Base-by-base conservation (phyloP, 2,329 filamentous ascomycete species). In the Karstenula rhodostoma region DNA sequence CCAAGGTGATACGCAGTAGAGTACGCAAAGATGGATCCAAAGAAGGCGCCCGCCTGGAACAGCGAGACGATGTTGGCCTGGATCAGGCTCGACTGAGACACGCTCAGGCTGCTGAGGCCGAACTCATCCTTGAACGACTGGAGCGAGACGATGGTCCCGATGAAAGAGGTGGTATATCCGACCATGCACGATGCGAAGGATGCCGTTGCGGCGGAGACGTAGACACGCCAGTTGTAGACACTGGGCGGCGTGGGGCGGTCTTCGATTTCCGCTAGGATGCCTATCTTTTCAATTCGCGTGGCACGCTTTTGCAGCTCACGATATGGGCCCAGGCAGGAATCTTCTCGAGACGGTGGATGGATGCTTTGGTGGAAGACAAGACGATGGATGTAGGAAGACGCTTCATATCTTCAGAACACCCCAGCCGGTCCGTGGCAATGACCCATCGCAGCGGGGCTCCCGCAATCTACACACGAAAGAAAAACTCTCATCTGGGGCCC, bases 131-230 rank as follows among this genome's bases (percentile, higher is more conserved):
- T 37, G 49, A 52, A 52, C 19, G 49, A 52, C 13, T 37, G n/a
- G 22, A 40, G 49, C 8, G 49, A 37, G 10, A 37, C 32, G 3
- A 32, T 51, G 32, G 32, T 51, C 15, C 32, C 48, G 32, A 51
- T 51, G 32, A 51, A 37, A n/a, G 44, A 47, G n/a, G 48, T 51
- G n/a, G 48, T 51, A 22, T 51, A 37, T 6, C 29, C 32, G 48
- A 51, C 40, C 48, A 51, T 37, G n/a, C 48, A 51, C 22, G 48
- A 51, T 37, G 48, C 29, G 32, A 51, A 51, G 4, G 48, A 51
- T 13, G 48, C 48, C 15, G 48, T 51, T 40, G 48, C 48, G 12
- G 32, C 32, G n/a, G 48, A 51, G 48, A 51, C 32, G 27, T 51
- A 51, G 32, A 37, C 48, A 32, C 32, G 48, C 32, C 32, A 37